These are phyloP conservation scores for Posidonia oceanica DNA, from an alignment of 116 monocot genomes.

Conservation along the genomic window DNA sequence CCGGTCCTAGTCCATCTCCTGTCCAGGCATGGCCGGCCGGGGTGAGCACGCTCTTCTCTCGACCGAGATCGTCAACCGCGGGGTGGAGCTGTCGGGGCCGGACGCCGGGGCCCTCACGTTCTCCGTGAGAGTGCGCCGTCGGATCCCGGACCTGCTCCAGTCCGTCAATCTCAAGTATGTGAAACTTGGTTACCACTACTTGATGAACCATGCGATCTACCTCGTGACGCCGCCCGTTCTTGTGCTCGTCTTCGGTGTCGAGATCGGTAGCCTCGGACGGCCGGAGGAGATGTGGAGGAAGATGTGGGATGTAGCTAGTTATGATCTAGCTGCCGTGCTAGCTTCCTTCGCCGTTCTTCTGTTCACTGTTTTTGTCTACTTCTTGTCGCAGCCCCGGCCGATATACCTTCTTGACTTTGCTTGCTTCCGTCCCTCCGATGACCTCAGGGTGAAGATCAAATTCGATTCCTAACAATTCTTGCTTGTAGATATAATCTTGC, in stretches of 20 bases:
- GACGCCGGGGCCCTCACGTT: conserved; percentile 24
- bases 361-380: conserved; percentile 75
- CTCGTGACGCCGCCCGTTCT: conserved; percentile 51
- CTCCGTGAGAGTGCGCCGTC: conserved; percentile 68
- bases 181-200: conserved; percentile 83
- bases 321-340: conserved; percentile 65
- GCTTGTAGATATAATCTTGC: no score
- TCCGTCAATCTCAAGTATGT: conserved; percentile 97
- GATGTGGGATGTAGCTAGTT: conserved; percentile 69
- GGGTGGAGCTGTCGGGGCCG: conserved; percentile 5
- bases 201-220: conserved; percentile 75
- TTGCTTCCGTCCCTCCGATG: conserved; percentile 19
- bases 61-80: conserved; percentile 16
- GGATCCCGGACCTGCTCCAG: conserved; percentile 78
- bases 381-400: conserved; percentile 65
- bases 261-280: conserved; percentile 64
- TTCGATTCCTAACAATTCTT: no score
- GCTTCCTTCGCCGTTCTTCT: conserved; percentile 47
- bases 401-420: conserved; percentile 55
- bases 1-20: background rate
- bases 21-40: conserved; percentile 2
- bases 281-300: conserved; percentile 76
- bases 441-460: conserved; percentile 10
- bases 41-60: conserved; percentile 15
- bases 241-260: conserved; percentile 72